A percentile compares a stretch with the other conserved stretches of the same genome.
phyloP scores from a whole-genome alignment of 2,329 filamentous ascomycete genomes.

The Monascus ruber region DNA sequence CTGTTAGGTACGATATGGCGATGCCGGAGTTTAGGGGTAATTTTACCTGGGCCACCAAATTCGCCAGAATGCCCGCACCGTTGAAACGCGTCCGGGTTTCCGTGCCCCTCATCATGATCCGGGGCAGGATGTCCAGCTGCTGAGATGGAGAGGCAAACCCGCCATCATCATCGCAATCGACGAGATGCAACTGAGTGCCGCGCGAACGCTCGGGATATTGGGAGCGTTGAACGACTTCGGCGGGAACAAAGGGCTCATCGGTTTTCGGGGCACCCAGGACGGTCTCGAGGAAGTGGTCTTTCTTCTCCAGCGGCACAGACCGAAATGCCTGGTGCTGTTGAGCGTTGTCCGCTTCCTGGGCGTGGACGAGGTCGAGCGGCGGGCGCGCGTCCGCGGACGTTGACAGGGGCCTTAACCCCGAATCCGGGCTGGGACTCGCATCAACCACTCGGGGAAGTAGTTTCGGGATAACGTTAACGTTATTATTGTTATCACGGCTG shows the following conservation, averaged over 20 bases:
- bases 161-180: conserved; percentile 10
- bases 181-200: conserved; percentile 2
- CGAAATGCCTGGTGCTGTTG: background rate
- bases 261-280: conserved; percentile 24
- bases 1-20: background rate
- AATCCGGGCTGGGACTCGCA: conserved; percentile 15
- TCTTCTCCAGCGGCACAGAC: conserved; percentile 10
- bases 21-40: background rate
- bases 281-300: conserved; percentile 22
- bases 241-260: conserved; percentile 18
- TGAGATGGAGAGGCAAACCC: conserved; percentile 17
- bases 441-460: conserved; percentile 7
- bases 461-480: background rate
- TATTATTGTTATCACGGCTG: background rate
- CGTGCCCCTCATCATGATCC: conserved; percentile 25
- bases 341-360: background rate
- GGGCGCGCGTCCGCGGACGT: background rate
- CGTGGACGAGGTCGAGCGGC: background rate
- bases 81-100: conserved; percentile 32
- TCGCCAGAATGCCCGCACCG: conserved; percentile 29
- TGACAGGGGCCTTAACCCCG: conserved; percentile 14
- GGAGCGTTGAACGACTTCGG: conserved; percentile 17
- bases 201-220: conserved; percentile 7
- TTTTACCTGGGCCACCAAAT: conserved; percentile 28
- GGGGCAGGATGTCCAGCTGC: conserved; percentile 20